Evolutionary conservation across 495 filamentous ascomycete genomes (phyloP), one percentile per base, ranked within the genome.

Genomic region (Polyplosphaeria fusca): DNA sequence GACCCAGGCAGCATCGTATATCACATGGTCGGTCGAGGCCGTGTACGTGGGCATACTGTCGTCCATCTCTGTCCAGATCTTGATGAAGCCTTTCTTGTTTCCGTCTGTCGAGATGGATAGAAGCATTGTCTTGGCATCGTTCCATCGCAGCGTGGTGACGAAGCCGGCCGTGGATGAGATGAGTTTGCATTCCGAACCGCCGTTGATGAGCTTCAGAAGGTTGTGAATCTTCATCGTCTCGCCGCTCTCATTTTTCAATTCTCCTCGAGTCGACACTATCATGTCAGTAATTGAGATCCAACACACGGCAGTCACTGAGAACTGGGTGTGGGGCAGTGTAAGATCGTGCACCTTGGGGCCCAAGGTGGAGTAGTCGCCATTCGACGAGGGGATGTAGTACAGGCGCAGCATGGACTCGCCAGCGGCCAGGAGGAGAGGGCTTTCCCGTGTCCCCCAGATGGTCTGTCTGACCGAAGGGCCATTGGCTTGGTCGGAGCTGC

Each of bases 1-100:
- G n/a, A 57, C 53, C 67, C 67, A 69, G 12, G 49, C 39, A 11
- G 61, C 69, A 41, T 72, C 69, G 13, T 65, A 44, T 5, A 68
- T 52, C 5, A 48, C 44, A 5, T 27, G 46, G 2, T 67, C 56
- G 4, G 62, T 60, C 11, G 42, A 56, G 38, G 43, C 56, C 2
- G 51, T 47, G 43, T 45, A 57, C 30, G 52, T 55, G 4, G 62
- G 62, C 11, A 61, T 7, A 14, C 14, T 42, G 5, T 23, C 26
- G 14, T 58, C 57, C 12, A 37, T 26, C 27, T 55, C 45, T 38
- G 35, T 50, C 53, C 61, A 62, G 23, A 60, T 63, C 23, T 54
- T 56, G 26, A 62, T 56, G 20, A 43, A 58, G 7, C 42, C 47
- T 20, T 58, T 41, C 19, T 52, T 7, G n/a, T 7, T 30, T 23